A percentile compares a stretch with the other conserved stretches of the same genome.
phyloP scores from a whole-genome alignment of 192 early-diverging fungal genomes.

The Linnemannia hyalina region DNA sequence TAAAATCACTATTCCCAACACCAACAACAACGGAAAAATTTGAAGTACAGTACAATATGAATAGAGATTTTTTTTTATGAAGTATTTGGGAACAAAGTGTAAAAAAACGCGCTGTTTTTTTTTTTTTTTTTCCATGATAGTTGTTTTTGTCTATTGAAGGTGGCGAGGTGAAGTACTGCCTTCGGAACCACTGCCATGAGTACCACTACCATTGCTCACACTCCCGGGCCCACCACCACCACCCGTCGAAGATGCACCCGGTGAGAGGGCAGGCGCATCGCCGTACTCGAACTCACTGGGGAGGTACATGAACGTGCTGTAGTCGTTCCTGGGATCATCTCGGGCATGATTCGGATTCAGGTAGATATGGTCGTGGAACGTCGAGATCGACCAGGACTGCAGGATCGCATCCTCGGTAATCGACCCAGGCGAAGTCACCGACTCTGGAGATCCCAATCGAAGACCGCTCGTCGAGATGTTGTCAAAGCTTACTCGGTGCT shows the following conservation, averaged over 20 bases:
- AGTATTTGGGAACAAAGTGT: too few relatives aligned
- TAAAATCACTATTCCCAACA: too few relatives aligned
- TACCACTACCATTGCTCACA: conserved; percentile 10
- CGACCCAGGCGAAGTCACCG: conserved; percentile 22
- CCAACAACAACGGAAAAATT: too few relatives aligned
- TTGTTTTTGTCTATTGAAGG: neutral
- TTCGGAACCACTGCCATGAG: conserved; percentile 6
- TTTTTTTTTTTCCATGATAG: neutral
- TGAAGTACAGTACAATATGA: too few relatives aligned
- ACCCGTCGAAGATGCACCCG: conserved; percentile 14
- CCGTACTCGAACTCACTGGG: conserved; percentile 45
- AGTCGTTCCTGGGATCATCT: conserved; percentile 43
- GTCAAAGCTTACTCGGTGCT: neutral
- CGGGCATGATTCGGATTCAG: conserved; percentile 30
- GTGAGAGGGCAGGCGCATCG: conserved; percentile 35
- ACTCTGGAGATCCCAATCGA: conserved; percentile 28
- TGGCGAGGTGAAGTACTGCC: conserved; percentile 4
- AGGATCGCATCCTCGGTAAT: conserved; percentile 34
- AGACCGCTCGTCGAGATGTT: neutral
- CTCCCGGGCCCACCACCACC: conserved; percentile 1
- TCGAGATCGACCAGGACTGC: conserved; percentile 37
- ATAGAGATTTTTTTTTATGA: too few relatives aligned
- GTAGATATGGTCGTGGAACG: conserved; percentile 24
- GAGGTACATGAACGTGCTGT: conserved; percentile 31
- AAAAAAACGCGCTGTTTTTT: neutral